Percentiles rank a stretch among this genome's conserved stretches.
These are phyloP conservation scores for Prunus mira DNA, from an alignment of 306 rosid genomes.

Conservation along the genomic window DNA sequence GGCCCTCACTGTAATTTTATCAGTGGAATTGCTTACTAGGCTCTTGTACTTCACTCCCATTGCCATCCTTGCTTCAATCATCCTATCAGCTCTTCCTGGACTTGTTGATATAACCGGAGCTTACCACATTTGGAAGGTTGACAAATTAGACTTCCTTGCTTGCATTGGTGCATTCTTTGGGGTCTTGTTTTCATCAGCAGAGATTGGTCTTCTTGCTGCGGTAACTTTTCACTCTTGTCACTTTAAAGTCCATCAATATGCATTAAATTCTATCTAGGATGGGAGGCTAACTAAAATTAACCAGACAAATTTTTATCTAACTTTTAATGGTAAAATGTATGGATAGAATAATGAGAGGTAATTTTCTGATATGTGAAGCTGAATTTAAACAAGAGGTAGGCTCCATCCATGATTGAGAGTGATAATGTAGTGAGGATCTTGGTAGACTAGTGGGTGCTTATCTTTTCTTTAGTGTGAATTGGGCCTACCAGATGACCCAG, in stretches of 20 bases:
- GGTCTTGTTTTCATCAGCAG: slow-evolving; percentile 76
- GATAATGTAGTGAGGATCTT: neutral
- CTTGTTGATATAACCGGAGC: slow-evolving; percentile 68
- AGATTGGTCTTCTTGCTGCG: slow-evolving; percentile 79
- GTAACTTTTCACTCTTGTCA: slow-evolving; percentile 28
- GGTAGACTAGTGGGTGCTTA: neutral
- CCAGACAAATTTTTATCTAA: neutral
- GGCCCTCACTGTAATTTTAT: slow-evolving; percentile 55
- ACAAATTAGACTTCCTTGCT: slow-evolving; percentile 79
- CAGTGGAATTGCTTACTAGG: slow-evolving; percentile 62
- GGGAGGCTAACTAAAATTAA: neutral
- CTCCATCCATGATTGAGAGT: slow-evolving; percentile 5
- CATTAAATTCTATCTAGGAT: too few species aligned
- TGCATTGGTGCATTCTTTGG: slow-evolving; percentile 78
- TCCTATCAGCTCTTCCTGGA: slow-evolving; percentile 89
- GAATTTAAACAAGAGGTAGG: neutral
- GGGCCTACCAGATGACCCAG: neutral
- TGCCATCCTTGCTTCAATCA: slow-evolving; percentile 77
- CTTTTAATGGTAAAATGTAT: neutral
- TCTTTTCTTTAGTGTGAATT: neutral
- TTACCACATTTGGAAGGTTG: slow-evolving; percentile 69
- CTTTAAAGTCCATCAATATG: neutral
- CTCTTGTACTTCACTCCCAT: slow-evolving; percentile 76
- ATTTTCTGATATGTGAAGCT: neutral
- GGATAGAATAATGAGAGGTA: neutral